These are phyloP conservation scores for Leishmania braziliensis DNA, from an alignment of 208 protist species.

Conservation along the genomic window DNA sequence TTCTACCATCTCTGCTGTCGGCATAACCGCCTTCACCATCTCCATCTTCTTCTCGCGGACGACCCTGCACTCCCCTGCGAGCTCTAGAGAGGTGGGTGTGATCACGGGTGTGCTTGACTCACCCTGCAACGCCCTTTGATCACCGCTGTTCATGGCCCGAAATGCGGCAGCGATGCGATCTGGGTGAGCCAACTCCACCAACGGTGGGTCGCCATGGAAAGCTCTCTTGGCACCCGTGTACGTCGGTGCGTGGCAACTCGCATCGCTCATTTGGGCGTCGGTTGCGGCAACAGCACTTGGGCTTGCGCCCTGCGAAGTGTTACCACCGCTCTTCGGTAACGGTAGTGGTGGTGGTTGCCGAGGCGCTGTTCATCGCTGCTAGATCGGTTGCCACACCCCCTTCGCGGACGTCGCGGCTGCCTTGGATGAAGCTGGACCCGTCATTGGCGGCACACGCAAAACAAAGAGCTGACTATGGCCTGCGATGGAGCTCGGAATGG, in stretches of 20 bases:
- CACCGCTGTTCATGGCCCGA: slow-evolving; percentile 8
- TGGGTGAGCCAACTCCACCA: slow-evolving; percentile 7
- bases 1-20: slow-evolving; percentile 1
- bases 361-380: background rate
- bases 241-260: background rate
- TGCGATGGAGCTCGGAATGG: slow-evolving; percentile 36
- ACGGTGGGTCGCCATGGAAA: background rate
- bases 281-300: background rate
- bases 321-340: background rate
- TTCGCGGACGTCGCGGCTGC: background rate
- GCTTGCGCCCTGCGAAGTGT: background rate
- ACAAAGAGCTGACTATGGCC: slow-evolving; percentile 29
- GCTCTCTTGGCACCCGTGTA: background rate
- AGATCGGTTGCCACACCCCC: background rate
- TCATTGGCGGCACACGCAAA: slow-evolving; percentile 13
- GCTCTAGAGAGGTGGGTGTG: background rate
- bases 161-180: slow-evolving; percentile 16
- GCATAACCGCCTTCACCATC: background rate
- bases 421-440: background rate
- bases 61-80: background rate
- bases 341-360: background rate
- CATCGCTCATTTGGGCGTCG: background rate
- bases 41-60: slow-evolving; percentile 2
- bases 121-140: slow-evolving; percentile 14
- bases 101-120: slow-evolving; percentile 2